A percentile compares a stretch with the other conserved stretches of the same genome.
Conservation (phyloP, 2,329 filamentous ascomycete species). For the Corinectria fuckeliana region DNA sequence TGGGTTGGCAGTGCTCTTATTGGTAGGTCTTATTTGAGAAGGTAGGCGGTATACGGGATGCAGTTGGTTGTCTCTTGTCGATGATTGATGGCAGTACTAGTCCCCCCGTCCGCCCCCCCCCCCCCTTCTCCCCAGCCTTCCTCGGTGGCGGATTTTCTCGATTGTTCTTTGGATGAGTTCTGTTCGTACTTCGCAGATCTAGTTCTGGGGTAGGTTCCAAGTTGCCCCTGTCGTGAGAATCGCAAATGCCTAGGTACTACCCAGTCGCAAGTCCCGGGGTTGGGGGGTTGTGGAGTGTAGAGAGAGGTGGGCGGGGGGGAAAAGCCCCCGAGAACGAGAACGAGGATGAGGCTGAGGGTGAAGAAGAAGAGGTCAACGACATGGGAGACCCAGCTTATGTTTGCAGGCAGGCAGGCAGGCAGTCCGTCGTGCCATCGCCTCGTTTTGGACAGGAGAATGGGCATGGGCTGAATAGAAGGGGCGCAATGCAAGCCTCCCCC, state of each 20-base stretch:
- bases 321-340: neutral
- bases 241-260: too few relatives aligned
- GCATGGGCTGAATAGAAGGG: neutral
- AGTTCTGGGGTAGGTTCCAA: too few relatives aligned
- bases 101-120: too few relatives aligned
- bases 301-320: neutral
- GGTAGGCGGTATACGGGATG: too few relatives aligned
- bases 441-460: conserved; percentile 1
- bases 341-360: neutral
- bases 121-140: too few relatives aligned
- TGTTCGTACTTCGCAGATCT: too few relatives aligned
- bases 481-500: neutral
- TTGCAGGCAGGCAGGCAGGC: too few relatives aligned
- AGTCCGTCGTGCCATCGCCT: conserved; percentile 6
- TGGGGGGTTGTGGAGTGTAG: neutral
- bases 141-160: neutral
- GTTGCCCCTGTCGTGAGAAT: neutral
- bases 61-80: too few relatives aligned
- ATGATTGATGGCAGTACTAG: too few relatives aligned
- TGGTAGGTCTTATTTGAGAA: too few relatives aligned
- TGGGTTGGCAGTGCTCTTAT: neutral
- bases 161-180: neutral
- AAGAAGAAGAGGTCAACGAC: neutral
- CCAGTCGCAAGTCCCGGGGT: too few relatives aligned
- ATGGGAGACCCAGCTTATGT: conserved; percentile 16